Evolutionary conservation across 179 eudicot species (phyloP).

Genomic region (Nepenthes alata): DNA sequence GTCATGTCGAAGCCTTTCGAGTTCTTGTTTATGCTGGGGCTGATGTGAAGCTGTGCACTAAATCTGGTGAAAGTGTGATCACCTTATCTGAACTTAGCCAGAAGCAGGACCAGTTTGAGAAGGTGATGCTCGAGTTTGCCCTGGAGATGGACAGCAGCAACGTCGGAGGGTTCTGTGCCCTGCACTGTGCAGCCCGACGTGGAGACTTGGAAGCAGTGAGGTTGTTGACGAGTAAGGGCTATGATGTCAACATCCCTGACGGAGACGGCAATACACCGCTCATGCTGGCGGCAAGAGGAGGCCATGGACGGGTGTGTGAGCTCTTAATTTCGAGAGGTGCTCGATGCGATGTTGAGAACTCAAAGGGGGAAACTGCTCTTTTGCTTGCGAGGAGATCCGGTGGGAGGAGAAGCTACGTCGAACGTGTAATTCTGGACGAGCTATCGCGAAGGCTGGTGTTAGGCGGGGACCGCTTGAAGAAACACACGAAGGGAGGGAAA

Average conservation of each 20-base stretch:
- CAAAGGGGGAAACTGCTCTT: conserved; percentile 58
- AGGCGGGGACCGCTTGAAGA: conserved; percentile 35
- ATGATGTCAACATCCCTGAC: conserved; percentile 55
- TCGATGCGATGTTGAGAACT: conserved; percentile 27
- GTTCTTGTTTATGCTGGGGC: conserved; percentile 78
- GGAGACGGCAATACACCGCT: conserved; percentile 71
- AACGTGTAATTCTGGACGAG: conserved; percentile 44
- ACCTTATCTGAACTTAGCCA: conserved; percentile 30
- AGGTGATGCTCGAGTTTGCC: conserved; percentile 72
- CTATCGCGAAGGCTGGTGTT: conserved; percentile 52
- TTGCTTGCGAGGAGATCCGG: conserved; percentile 37
- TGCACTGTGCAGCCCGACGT: conserved; percentile 72
- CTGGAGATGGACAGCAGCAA: conserved; percentile 56
- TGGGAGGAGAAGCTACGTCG: conserved; percentile 26
- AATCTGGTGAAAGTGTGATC: conserved; percentile 55
- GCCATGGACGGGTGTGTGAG: conserved; percentile 42
- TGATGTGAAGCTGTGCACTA: conserved; percentile 51
- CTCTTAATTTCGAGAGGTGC: conserved; percentile 54
- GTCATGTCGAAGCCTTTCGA: conserved; percentile 63
- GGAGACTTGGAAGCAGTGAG: conserved; percentile 58
- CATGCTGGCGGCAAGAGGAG: conserved; percentile 81
- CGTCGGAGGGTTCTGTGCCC: conserved; percentile 50
- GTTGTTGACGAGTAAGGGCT: conserved; percentile 47
- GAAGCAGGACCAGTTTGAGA: conserved; percentile 51
- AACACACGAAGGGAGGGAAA: conserved; percentile 76